phyloP scores from a whole-genome alignment of 75 land plant species.

The Cryptomeria japonica region DNA sequence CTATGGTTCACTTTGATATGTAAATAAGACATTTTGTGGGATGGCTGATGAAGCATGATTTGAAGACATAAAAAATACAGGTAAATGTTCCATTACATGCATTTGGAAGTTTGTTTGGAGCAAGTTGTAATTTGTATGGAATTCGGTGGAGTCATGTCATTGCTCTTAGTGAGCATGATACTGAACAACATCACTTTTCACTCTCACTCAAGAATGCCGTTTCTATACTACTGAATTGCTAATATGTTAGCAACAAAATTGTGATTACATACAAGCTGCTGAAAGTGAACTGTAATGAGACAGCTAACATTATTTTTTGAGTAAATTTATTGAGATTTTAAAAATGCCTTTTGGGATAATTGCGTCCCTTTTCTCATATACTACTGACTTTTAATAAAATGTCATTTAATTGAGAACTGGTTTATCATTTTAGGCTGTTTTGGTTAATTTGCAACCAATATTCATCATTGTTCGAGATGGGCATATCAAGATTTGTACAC shows the following conservation, averaged over 20 bases:
- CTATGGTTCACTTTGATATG: not conserved
- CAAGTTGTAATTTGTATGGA: not conserved
- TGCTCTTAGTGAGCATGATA: not conserved
- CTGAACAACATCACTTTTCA: not conserved
- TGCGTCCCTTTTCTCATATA: not conserved
- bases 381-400: not conserved
- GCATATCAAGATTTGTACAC: not conserved
- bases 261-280: slow-evolving; percentile 3
- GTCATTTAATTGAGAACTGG: not conserved
- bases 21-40: not conserved
- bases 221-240: not conserved
- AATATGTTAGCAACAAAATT: not conserved
- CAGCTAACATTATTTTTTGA: not conserved
- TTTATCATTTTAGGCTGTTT: not conserved
- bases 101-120: not conserved
- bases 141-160: not conserved
- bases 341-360: not conserved
- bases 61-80: not conserved
- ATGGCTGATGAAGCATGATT: not conserved
- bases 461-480: not conserved
- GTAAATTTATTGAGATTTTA: not conserved
- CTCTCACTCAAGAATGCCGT: not conserved
- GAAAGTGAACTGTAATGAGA: not conserved
- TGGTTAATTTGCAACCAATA: not conserved
- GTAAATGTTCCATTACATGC: not conserved